phyloP scores from a whole-genome alignment of 1,139 yeast species.

The Nakaseomyces nivariensis region DNA sequence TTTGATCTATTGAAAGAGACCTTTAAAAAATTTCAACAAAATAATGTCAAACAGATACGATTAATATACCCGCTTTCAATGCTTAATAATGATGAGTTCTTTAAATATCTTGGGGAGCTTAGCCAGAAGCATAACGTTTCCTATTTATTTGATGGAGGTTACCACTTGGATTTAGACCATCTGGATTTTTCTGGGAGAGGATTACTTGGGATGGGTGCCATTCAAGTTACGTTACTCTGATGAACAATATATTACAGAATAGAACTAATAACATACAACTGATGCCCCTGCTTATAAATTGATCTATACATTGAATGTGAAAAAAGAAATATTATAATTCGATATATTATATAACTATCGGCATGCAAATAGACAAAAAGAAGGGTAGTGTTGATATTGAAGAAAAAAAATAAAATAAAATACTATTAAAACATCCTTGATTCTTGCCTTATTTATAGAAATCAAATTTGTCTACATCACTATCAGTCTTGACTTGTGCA shows the following conservation, averaged over 20 bases:
- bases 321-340: background rate
- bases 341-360: background rate
- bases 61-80: background rate
- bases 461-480: constrained; percentile 93
- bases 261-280: too few species aligned
- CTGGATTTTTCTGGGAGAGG: background rate
- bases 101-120: constrained; percentile 43
- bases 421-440: background rate
- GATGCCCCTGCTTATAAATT: background rate
- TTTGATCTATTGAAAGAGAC: constrained; percentile 19
- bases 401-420: background rate
- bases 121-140: constrained; percentile 27
- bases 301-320: background rate
- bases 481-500: constrained; percentile 89
- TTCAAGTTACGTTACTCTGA: background rate
- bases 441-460: constrained; percentile 60
- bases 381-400: background rate
- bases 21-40: constrained; percentile 11
- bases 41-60: constrained; percentile 4
- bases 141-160: constrained; percentile 36
- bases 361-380: background rate
- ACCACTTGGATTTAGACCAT: constrained; percentile 43
- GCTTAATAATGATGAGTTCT: constrained; percentile 17
- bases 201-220: background rate
- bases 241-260: background rate